Evolutionary conservation across 176 grass and related monocot genomes (phyloP).

Genomic region (Eleusine indica): DNA sequence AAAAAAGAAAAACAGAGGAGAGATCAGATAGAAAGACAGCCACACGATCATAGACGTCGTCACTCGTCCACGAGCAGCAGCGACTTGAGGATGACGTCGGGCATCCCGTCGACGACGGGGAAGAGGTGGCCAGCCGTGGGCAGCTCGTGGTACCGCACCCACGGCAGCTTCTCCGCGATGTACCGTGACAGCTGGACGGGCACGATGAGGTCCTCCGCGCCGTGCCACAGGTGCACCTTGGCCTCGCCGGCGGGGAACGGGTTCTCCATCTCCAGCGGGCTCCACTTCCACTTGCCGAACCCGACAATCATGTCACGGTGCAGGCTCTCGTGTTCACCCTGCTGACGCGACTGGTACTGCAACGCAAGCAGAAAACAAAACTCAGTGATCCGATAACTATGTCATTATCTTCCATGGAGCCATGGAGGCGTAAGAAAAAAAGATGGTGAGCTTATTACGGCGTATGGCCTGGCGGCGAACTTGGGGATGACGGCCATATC

Average conservation of each 20-base stretch:
- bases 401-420: not conserved
- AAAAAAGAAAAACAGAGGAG: too few relatives aligned
- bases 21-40: too few relatives aligned
- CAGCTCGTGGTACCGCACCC: conserved; percentile 84
- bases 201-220: conserved; percentile 70
- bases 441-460: conserved; percentile 7
- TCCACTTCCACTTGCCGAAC: conserved; percentile 74
- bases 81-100: conserved; percentile 60
- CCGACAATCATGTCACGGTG: conserved; percentile 68
- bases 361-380: not conserved
- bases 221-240: conserved; percentile 84
- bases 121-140: conserved; percentile 74
- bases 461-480: conserved; percentile 36
- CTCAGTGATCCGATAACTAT: not conserved
- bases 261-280: conserved; percentile 69
- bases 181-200: conserved; percentile 63
- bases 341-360: conserved; percentile 59
- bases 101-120: conserved; percentile 59
- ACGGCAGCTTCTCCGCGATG: conserved; percentile 63
- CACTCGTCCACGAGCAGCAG: conserved; percentile 52
- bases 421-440: not conserved
- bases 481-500: conserved; percentile 54
- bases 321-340: conserved; percentile 65
- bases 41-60: not conserved
- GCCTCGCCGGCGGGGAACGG: conserved; percentile 74